Evolutionary conservation across 1,284 basidiomycete species (phyloP).

Genomic region (Mycena citricolor): DNA sequence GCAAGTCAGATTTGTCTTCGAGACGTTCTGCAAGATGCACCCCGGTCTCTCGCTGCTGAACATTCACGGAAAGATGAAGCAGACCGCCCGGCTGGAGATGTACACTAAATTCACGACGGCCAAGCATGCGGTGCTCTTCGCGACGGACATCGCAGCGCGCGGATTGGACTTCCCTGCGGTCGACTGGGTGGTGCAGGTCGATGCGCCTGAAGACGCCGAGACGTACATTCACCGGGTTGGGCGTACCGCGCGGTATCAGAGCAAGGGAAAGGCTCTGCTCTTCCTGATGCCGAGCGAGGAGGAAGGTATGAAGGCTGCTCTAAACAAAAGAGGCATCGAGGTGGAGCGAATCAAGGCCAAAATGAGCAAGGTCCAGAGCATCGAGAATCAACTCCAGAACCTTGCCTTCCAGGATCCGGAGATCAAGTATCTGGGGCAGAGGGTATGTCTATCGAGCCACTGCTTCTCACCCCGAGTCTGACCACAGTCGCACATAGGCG

Average conservation of each 20-base stretch:
- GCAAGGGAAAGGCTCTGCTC: slow-evolving; percentile 84
- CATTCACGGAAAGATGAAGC: slow-evolving; percentile 97
- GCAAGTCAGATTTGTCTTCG: slow-evolving; percentile 96
- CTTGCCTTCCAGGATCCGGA: slow-evolving; percentile 95
- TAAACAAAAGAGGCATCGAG: slow-evolving; percentile 75
- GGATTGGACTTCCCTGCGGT: slow-evolving; percentile 97
- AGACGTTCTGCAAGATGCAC: slow-evolving; percentile 93
- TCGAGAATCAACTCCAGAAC: slow-evolving; percentile 88
- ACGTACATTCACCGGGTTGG: slow-evolving; percentile 98
- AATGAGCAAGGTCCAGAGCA: slow-evolving; percentile 84
- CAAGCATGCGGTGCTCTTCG: slow-evolving; percentile 77
- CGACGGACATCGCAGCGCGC: slow-evolving; percentile 97
- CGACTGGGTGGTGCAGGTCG: slow-evolving; percentile 98
- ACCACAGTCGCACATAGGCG: slow-evolving; percentile 56
- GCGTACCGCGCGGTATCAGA: slow-evolving; percentile 91
- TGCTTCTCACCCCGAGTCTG: too few species aligned
- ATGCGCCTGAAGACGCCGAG: slow-evolving; percentile 97
- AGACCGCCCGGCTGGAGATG: slow-evolving; percentile 81
- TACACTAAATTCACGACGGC: slow-evolving; percentile 81
- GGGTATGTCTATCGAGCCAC: slow-evolving; percentile 54
- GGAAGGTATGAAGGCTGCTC: slow-evolving; percentile 77
- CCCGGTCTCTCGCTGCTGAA: slow-evolving; percentile 91
- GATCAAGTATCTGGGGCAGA: slow-evolving; percentile 95
- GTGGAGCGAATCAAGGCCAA: slow-evolving; percentile 89
- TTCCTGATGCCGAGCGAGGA: slow-evolving; percentile 91